Evolutionary conservation across 257 asterid genomes (phyloP).

Genomic region (Solanum microdontum): DNA sequence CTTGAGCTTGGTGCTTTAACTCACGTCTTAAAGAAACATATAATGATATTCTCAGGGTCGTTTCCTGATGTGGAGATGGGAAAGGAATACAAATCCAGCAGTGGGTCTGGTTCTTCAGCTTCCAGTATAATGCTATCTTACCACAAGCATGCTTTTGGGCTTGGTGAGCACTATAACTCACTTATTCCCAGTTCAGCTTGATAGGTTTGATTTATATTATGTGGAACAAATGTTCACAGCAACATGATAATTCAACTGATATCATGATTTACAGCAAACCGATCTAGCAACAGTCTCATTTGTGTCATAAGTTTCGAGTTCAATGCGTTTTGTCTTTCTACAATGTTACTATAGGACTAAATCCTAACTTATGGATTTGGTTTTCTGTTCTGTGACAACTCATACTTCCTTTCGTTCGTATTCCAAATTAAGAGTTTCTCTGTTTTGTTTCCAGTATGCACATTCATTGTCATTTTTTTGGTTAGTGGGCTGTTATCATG

Average conservation of each 20-base stretch:
- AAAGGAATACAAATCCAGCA: constrained; percentile 61
- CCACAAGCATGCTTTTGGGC: constrained; percentile 93
- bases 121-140: constrained; percentile 64
- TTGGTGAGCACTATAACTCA: constrained; percentile 96
- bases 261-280: background rate
- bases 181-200: constrained; percentile 37
- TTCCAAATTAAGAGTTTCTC: background rate
- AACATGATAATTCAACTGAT: background rate
- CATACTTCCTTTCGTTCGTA: background rate
- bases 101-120: constrained; percentile 11
- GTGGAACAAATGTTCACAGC: background rate
- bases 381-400: background rate
- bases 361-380: background rate
- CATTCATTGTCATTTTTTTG: background rate
- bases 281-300: background rate
- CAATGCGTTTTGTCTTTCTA: background rate
- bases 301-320: background rate
- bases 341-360: background rate
- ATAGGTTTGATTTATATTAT: constrained; percentile 1
- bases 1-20: constrained; percentile 88
- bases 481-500: background rate
- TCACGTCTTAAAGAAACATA: constrained; percentile 79
- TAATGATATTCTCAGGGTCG: constrained; percentile 73
- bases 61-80: constrained; percentile 99
- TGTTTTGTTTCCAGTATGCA: background rate